A percentile compares a stretch with the other conserved stretches of the same genome.
Conservation (phyloP, 352 stramenopile species). For the Globisporangium emineosum region DNA sequence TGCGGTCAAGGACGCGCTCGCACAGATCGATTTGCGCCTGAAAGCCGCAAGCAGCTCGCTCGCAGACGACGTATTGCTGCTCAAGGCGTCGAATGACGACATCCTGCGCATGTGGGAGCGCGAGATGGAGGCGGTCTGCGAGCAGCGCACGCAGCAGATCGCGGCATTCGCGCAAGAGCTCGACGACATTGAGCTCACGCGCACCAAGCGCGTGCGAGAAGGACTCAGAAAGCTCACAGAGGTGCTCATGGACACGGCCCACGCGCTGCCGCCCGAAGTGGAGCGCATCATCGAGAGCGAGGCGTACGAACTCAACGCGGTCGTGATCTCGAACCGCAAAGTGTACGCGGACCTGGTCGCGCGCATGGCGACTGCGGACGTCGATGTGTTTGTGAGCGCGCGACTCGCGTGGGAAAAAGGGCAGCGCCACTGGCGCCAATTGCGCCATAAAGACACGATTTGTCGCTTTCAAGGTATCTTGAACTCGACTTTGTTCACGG, state of each 20-base stretch:
- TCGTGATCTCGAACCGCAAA: slow-evolving; percentile 78
- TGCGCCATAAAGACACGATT: slow-evolving; percentile 80
- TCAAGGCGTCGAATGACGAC: slow-evolving; percentile 30
- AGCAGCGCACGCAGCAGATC: slow-evolving; percentile 39
- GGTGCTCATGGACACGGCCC: slow-evolving; percentile 59
- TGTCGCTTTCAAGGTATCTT: slow-evolving; percentile 54
- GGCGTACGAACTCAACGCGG: slow-evolving; percentile 73
- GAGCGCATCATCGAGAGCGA: slow-evolving; percentile 74
- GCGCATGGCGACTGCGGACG: slow-evolving; percentile 60
- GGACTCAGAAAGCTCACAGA: slow-evolving; percentile 45
- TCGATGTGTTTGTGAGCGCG: slow-evolving; percentile 53
- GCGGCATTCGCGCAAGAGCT: slow-evolving; percentile 38
- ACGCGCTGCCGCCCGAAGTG: slow-evolving; percentile 59
- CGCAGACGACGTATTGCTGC: slow-evolving; percentile 32
- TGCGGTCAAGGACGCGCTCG: slow-evolving; percentile 53
- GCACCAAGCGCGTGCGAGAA: slow-evolving; percentile 36
- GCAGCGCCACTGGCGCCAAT: slow-evolving; percentile 57
- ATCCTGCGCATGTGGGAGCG: slow-evolving; percentile 39
- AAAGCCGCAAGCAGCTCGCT: slow-evolving; percentile 20
- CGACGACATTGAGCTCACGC: slow-evolving; percentile 50
- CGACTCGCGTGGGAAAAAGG: slow-evolving; percentile 67
- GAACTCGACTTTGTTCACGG: slow-evolving; percentile 57
- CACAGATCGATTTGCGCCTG: slow-evolving; percentile 32
- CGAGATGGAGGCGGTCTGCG: slow-evolving; percentile 37
- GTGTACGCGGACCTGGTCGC: slow-evolving; percentile 73